phyloP scores from a whole-genome alignment of 129 eudicot genomes.

The Pseudognaphalium luteoalbum region DNA sequence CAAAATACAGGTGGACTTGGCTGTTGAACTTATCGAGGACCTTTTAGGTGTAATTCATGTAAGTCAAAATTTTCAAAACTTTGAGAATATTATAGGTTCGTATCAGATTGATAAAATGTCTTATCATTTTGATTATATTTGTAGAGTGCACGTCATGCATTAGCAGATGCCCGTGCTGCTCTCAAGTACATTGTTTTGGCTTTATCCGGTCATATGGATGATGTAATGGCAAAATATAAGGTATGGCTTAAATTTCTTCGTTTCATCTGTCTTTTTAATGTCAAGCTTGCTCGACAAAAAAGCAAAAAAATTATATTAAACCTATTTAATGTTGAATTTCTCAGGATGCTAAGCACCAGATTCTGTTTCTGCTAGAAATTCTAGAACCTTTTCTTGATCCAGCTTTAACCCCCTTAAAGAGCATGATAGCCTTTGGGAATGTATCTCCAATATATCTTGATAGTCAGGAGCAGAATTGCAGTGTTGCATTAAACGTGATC shows the following conservation, averaged over 20 bases:
- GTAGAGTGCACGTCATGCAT: conserved; percentile 65
- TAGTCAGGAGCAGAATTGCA: conserved; percentile 66
- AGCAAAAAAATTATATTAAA: background rate
- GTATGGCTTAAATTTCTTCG: conserved; percentile 31
- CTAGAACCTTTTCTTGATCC: conserved; percentile 90
- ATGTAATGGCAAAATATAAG: conserved; percentile 81
- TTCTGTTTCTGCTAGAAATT: conserved; percentile 91
- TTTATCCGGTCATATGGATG: conserved; percentile 91
- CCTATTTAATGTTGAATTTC: background rate
- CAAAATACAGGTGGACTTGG: conserved; percentile 68
- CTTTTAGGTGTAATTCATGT: conserved; percentile 93
- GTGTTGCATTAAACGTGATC: conserved; percentile 71
- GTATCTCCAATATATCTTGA: conserved; percentile 58
- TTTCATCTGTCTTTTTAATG: background rate
- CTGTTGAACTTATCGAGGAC: conserved; percentile 90
- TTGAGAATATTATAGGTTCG: background rate
- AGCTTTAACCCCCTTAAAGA: conserved; percentile 67
- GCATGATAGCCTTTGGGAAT: conserved; percentile 65
- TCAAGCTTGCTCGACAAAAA: conserved; percentile 14
- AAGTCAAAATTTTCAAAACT: conserved; percentile 10
- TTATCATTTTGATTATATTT: conserved; percentile 18
- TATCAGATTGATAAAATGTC: background rate
- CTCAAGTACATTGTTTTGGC: conserved; percentile 82
- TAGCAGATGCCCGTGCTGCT: conserved; percentile 77
- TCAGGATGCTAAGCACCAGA: conserved; percentile 81